phyloP scores from a whole-genome alignment of 306 rosid species.

The Quercus ilex region DNA sequence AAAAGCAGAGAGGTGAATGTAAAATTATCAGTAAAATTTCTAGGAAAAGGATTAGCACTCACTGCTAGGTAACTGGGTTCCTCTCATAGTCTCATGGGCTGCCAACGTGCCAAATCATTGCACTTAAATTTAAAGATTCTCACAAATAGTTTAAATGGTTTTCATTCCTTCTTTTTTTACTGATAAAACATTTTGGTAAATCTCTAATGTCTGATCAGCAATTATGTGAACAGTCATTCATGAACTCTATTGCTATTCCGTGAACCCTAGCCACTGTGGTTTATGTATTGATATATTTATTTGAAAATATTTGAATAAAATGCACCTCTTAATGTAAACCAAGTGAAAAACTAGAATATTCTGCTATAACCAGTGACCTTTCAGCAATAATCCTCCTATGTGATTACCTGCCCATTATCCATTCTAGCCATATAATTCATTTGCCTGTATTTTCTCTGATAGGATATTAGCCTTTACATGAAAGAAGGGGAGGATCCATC shows the following conservation, averaged over 20 bases:
- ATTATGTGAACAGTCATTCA: neutral
- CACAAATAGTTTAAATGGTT: neutral
- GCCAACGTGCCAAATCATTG: neutral
- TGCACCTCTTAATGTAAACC: neutral
- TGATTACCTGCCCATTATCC: slow-evolving; percentile 1
- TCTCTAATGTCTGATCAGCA: neutral
- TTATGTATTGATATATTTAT: neutral
- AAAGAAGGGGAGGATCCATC: slow-evolving; percentile 87
- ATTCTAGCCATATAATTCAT: slow-evolving; percentile 5
- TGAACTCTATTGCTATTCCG: neutral
- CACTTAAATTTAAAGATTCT: neutral
- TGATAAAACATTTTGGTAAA: neutral
- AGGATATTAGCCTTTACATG: slow-evolving; percentile 83
- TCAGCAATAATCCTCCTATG: neutral
- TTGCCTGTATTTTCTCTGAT: slow-evolving; percentile 16
- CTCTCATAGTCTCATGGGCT: neutral
- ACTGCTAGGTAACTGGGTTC: neutral
- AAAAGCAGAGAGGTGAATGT: neutral
- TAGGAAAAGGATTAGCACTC: neutral
- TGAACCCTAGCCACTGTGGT: neutral
- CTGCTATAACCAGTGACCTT: neutral
- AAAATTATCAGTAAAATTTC: neutral
- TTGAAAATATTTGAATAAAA: neutral
- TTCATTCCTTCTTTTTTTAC: neutral
- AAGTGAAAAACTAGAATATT: neutral